These are phyloP conservation scores for Aspergillus caelatus DNA, from an alignment of 2,329 filamentous ascomycete genomes.

Conservation along the genomic window DNA sequence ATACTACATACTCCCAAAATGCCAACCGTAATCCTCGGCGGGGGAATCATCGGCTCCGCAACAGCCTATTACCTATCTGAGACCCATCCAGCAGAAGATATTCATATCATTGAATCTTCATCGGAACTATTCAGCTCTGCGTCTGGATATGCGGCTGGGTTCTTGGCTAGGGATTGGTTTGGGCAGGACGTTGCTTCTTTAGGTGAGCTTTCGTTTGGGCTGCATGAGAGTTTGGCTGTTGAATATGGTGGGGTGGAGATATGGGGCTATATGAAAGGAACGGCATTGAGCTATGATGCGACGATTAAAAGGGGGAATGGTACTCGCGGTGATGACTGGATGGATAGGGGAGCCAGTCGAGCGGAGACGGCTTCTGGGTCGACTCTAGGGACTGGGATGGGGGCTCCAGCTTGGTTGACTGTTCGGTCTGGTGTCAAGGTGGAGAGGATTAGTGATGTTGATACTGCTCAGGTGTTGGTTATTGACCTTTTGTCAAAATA, in stretches of 20 bases:
- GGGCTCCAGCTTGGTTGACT: slow-evolving; percentile 62
- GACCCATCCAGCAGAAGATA: slow-evolving; percentile 40
- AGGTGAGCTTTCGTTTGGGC: slow-evolving; percentile 68
- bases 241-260: slow-evolving; percentile 58
- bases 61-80: slow-evolving; percentile 72
- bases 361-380: slow-evolving; percentile 53
- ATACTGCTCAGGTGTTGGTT: slow-evolving; percentile 66
- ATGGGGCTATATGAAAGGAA: slow-evolving; percentile 64
- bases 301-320: slow-evolving; percentile 42
- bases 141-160: slow-evolving; percentile 74
- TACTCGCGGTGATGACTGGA: slow-evolving; percentile 64
- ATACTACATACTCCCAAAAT: slow-evolving; percentile 36
- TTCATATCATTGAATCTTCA: slow-evolving; percentile 62
- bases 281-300: slow-evolving; percentile 57
- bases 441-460: slow-evolving; percentile 64
- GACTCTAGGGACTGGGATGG: slow-evolving; percentile 36
- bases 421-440: slow-evolving; percentile 58
- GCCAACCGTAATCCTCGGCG: slow-evolving; percentile 67
- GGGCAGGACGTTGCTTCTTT: slow-evolving; percentile 58
- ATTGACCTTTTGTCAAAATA: neutral
- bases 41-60: slow-evolving; percentile 70
- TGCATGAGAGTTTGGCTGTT: slow-evolving; percentile 68
- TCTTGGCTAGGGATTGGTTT: slow-evolving; percentile 75
- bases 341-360: slow-evolving; percentile 65
- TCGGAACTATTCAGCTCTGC: slow-evolving; percentile 70